Base-by-base conservation (phyloP, 2,329 filamentous ascomycete species). In the Talaromyces islandicus region DNA sequence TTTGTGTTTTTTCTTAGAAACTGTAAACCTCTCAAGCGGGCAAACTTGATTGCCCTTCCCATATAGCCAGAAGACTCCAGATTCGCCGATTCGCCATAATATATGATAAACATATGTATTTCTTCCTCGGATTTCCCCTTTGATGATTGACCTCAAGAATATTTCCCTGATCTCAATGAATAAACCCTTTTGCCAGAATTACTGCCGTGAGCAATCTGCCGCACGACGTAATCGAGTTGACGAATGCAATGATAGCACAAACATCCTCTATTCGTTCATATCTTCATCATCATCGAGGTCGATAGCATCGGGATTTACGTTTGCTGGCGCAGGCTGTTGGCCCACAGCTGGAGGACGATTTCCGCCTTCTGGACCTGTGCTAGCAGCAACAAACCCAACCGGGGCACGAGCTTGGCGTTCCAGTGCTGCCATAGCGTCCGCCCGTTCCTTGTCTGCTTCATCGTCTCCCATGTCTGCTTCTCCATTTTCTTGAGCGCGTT, bases 361-460 rank as follows among this genome's bases (percentile, higher is more conserved):
- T 24, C 85, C 85, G 12, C 83, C 86, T 67, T 88, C 83, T 1
- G 88, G 84, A 0, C 87, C 90, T 41, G 86, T 89, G 70, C 86
- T 94, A 29, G 94, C 90, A 24, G 92, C 88, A 30, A 99, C 93
- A 69, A 99, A 99, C 24, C 94, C 94, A 25, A 88, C 85, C 0
- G 93, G 92, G 6, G 92, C 93, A 60, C 88, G 83, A n/a, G 91
- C 88, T 74, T 97, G 90, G 65, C 91, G 84, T 73, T 97, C 93
- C 62, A 97, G 80, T 24, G 88, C 89, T 46, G 88, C 90, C 91
- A 97, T 97, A 24, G 92, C 91, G 75, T 97, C 92, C 4, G 83
- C 83, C 43, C 83, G 80, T 24, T 75, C 75, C 60, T 75, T 75
- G 25, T 74, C 76, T 48, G 71, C 74, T 21, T 72, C 76, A 46